phyloP scores from a whole-genome alignment of 2,329 filamentous ascomycete species.

The Atkinsonella texensis region DNA sequence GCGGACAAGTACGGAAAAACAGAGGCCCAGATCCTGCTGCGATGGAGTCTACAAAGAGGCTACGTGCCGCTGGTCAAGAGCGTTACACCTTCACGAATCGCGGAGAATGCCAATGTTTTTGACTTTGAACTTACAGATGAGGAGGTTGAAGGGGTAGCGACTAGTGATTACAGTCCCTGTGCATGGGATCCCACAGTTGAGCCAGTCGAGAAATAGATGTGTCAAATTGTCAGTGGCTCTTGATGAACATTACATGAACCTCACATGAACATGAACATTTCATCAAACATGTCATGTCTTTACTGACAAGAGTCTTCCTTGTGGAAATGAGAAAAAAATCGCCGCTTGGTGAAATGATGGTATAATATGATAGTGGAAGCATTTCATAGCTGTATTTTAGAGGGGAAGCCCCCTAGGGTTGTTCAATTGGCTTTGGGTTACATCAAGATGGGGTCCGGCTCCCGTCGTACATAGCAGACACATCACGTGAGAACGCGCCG shows the following conservation, averaged over 20 bases:
- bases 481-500: constrained; percentile 1
- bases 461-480: neutral
- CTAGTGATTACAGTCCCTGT: constrained; percentile 39
- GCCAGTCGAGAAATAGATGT: constrained; percentile 28
- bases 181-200: constrained; percentile 44
- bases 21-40: constrained; percentile 64
- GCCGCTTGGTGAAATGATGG: no score
- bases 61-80: constrained; percentile 65
- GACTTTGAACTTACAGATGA: constrained; percentile 43
- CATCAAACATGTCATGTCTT: no score
- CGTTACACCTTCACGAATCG: constrained; percentile 53
- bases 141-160: constrained; percentile 38
- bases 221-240: no score
- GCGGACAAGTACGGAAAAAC: constrained; percentile 62
- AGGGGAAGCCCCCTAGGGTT: no score
- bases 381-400: no score
- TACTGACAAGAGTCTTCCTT: no score
- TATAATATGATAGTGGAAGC: no score
- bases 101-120: constrained; percentile 46
- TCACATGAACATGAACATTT: no score
- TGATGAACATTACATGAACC: no score
- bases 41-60: constrained; percentile 74
- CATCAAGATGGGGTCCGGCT: no score
- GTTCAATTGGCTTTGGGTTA: no score
- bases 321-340: no score